Evolutionary conservation across 2,329 filamentous ascomycete genomes (phyloP).

Genomic region (Talaromyces pinophilus): DNA sequence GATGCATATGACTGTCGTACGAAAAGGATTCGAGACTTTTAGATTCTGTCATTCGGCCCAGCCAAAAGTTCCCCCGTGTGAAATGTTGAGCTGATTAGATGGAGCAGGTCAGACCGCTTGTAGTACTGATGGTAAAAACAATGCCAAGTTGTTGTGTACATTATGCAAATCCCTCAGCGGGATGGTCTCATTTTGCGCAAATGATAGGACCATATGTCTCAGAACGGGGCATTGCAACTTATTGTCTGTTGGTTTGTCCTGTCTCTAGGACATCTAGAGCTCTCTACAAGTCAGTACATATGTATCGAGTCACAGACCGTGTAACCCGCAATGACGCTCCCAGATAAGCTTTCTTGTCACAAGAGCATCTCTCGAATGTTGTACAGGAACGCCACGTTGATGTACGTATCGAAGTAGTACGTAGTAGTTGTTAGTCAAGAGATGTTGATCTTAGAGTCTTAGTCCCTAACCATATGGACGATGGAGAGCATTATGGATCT

Average conservation of each 20-base stretch:
- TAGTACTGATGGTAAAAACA: neutral
- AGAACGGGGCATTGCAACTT: neutral
- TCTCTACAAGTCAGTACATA: neutral
- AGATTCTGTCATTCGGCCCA: neutral
- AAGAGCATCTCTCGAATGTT: neutral
- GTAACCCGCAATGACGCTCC: neutral
- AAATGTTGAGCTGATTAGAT: neutral
- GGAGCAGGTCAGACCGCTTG: neutral
- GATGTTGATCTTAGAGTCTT: neutral
- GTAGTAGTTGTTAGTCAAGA: neutral
- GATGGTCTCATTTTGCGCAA: conserved; percentile 18
- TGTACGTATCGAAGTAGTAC: neutral
- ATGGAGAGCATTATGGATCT: neutral
- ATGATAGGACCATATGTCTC: neutral
- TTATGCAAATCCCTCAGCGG: conserved; percentile 6
- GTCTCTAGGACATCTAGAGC: neutral
- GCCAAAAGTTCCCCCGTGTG: neutral
- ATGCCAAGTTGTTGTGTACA: neutral
- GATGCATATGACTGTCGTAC: conserved; percentile 8
- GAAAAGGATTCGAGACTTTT: neutral
- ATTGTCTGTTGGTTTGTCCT: neutral
- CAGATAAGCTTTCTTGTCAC: conserved; percentile 4
- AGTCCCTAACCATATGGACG: neutral
- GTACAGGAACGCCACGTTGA: neutral
- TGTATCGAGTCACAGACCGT: neutral